Evolutionary conservation across 306 rosid species (phyloP).

Genomic region (Inga leiocalycina): DNA sequence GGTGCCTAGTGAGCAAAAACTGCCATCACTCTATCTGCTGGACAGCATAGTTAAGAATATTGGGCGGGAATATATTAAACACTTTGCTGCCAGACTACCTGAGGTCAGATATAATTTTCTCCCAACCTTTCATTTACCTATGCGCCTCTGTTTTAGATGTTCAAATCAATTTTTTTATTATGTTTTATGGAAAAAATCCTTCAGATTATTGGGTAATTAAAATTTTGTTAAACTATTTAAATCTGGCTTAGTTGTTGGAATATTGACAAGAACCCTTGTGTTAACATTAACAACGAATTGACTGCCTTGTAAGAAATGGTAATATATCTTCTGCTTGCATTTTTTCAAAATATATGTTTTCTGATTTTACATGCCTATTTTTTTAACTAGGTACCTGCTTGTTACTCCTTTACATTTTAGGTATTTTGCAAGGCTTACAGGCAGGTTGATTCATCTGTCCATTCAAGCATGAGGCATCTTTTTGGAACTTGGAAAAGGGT

Average conservation of each 20-base stretch:
- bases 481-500: conserved; percentile 98
- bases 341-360: neutral
- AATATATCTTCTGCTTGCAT: conserved; percentile 7
- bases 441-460: conserved; percentile 76
- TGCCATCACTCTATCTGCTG: conserved; percentile 91
- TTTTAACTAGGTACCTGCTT: conserved; percentile 28
- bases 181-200: neutral
- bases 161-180: neutral
- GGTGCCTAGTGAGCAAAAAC: conserved; percentile 92
- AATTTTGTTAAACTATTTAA: conserved; percentile 10
- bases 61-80: conserved; percentile 83
- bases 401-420: conserved; percentile 47
- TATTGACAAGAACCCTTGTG: neutral
- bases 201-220: neutral
- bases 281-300: conserved; percentile 16
- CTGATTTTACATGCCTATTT: conserved; percentile 4
- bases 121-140: conserved; percentile 7
- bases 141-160: neutral
- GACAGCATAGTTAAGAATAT: conserved; percentile 98
- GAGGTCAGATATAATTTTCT: conserved; percentile 69
- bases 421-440: conserved; percentile 91
- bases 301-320: conserved; percentile 24
- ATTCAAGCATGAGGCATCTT: conserved; percentile 83
- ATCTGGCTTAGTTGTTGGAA: neutral
- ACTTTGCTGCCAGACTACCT: conserved; percentile 77